Evolutionary conservation across 805 yeast genomes (phyloP), one percentile per base, ranked within the genome.

Genomic region (Wickerhamiella sergipiensis): DNA sequence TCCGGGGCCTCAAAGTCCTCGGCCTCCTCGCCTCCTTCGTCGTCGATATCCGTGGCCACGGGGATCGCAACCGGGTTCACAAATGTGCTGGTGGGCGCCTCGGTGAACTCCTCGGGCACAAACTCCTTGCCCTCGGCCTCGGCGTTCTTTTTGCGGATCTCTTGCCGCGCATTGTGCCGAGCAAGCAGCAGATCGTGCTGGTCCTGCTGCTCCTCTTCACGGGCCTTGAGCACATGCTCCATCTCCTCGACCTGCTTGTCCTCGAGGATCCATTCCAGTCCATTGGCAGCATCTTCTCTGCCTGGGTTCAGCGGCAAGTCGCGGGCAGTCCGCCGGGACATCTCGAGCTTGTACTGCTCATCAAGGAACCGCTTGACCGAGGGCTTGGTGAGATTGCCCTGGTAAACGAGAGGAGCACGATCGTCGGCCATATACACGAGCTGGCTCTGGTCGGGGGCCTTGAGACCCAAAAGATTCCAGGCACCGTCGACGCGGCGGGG

Each of bases 301-400:
- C 40, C 50, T 1, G 55, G 54, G 5, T 36, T 19, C 19, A 15
- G 24, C 1, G 51, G 45, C n/a, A 18, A 40, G 31, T 50, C 54
- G 1, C 22, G 33, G 26, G 49, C 52, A 6, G 46, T 31, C 10
- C 61, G 55, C n/a, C 62, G 58, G 13, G 43, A 6, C 59, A 59
- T 52, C 51, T 59, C 62, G 18, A 57, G 52, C 13, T 17, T 45
- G 47, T 57, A 57, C 55, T 60, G 63, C 53, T 59, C 59, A 10
- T 56, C 54, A 12, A 64, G n/a, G 49, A 63, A 64, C 49, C 40
- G 43, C 47, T 51, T 50, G 33, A 64, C 53, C 18, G 54, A 51
- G 29, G 55, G 52, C 49, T 57, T 57, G 50, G 59, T 59, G 51
- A 63, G 54, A 42, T 55, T 53, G 12, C 68, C 68, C 36, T 59